Base-by-base conservation (phyloP, 495 filamentous ascomycete species). In the Tricharina praecox region DNA sequence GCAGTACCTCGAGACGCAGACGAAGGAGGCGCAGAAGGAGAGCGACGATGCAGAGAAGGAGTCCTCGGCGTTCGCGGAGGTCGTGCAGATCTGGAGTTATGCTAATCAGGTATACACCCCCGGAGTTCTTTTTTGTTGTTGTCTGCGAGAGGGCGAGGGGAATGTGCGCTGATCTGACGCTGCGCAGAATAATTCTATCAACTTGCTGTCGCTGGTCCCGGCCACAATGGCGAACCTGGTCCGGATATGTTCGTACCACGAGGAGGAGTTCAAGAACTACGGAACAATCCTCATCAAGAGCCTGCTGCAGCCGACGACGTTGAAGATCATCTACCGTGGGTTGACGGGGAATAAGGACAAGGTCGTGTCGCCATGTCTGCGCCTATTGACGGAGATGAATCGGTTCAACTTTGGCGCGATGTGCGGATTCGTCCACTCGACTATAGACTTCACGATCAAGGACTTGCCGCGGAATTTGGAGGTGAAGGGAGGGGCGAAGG, bases 321-420 rank as follows among this genome's bases (percentile, higher is more conserved):
- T 61, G 30, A 57, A 50, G 39, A 54, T 61, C 36, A 37, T 61
- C 36, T 57, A 61, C 38, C 48, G 49, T 35, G 47, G 53, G 23
- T 36, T 61, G 13, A 46, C 45, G 35, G 43, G 50, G 16, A 51
- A 45, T 15, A 57, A 52, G 24, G 58, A 61, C 8, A 52, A 50
- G 24, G 33, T 54, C 15, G 28, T 41, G 33, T 48, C 51, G 10
- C 58, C 58, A 16, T 58, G 53, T 9, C 43, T 61, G 23, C 53
- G 58, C 20, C 18, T 61, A 26, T 48, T 61, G 34, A 61, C 53
- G 21, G 58, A 61, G 45, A 54, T 61, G 33, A 61, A 61, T 24
- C 50, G 50, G 34, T 61, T 61, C 34, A 47, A 56, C 39, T 50
- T 52, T 37, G 58, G 58, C 19, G 49, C 48, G 21, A 30, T 57